Evolutionary conservation across 2,329 filamentous ascomycete species (phyloP), one percentile per base, ranked within the genome.

Genomic region (Botryotinia calthae): DNA sequence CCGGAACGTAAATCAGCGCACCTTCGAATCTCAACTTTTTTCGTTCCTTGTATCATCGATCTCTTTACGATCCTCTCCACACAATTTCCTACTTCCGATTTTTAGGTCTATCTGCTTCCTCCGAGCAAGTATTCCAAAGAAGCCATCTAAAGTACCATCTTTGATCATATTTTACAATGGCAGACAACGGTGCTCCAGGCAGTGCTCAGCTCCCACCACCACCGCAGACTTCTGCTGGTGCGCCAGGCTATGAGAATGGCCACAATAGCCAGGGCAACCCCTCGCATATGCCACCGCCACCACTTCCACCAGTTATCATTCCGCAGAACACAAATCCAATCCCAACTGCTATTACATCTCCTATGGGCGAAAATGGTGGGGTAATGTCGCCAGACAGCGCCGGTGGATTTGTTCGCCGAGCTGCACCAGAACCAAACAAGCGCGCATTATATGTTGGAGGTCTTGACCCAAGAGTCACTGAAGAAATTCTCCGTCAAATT

Each of bases 381-480:
- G 89, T 97, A 81, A 91, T 96, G 87, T 98, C 96, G 71, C 95
- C 96, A 18, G 92, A 90, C 80, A 94, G 91, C 79, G 90, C 90
- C 74, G 93, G 91, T 75, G 91, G 91, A 76, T 96, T 93, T 81
- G 89, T 93, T 71, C 92, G 96, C 79, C 94, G 96, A 81, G 93
- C 95, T 74, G 96, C 96, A 70, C 96, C 96, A 72, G 96, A 99
- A 86, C 96, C 96, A 76, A 99, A 99, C 87, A 99, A 99, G 89
- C 90, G 96, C 81, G 96, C 96, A 73, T 86, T 99, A 75, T 99
- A 99, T 81, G 93, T 99, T 73, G 96, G 96, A 76, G 96, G 96
- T 72, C 86, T 99, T 78, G 96, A 99, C 82, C 94, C 95, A 79
- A 90, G 96, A 77, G 95, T 98, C 75, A 98, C 95, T 46, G 95